Conservation (phyloP, 1,284 basidiomycete species). For the Wallemia hederae region DNA sequence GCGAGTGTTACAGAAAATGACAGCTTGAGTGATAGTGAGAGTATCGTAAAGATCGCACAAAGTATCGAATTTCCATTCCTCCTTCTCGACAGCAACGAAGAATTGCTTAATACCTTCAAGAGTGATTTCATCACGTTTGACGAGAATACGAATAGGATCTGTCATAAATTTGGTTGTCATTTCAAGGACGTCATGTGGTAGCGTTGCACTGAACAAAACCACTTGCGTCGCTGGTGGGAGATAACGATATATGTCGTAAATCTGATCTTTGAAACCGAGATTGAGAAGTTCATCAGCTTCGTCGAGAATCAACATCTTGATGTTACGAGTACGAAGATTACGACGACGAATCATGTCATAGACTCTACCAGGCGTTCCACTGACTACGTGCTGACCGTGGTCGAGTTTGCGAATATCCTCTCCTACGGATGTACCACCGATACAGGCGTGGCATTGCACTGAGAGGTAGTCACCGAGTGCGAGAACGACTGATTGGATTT, state of each 20-base stretch:
- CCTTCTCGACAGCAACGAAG: conserved; percentile 98
- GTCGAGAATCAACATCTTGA: conserved; percentile 98
- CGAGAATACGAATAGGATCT: conserved; percentile 88
- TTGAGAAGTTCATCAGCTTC: conserved; percentile 93
- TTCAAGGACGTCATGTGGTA: conserved; percentile 92
- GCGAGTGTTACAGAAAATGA: conserved; percentile 97
- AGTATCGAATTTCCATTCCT: conserved; percentile 99
- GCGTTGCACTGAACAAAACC: conserved; percentile 75
- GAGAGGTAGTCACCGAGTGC: conserved; percentile 98
- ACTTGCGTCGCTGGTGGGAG: conserved; percentile 95
- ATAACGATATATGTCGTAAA: conserved; percentile 97
- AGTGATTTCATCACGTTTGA: conserved; percentile 98
- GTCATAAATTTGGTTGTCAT: conserved; percentile 99
- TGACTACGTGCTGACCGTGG: conserved; percentile 92
- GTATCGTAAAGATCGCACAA: conserved; percentile 96
- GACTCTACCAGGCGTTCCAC: conserved; percentile 89
- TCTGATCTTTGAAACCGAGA: conserved; percentile 99
- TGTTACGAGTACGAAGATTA: conserved; percentile 77
- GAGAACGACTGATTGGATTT: conserved; percentile 94
- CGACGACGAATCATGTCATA: conserved; percentile 98
- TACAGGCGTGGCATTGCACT: conserved; percentile 94
- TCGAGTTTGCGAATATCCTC: conserved; percentile 97
- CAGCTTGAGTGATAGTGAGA: conserved; percentile 93
- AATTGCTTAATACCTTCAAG: conserved; percentile 99
- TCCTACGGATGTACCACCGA: conserved; percentile 86